Base-by-base conservation (phyloP, 805 yeast species). In the Candida yuanshanica region DNA sequence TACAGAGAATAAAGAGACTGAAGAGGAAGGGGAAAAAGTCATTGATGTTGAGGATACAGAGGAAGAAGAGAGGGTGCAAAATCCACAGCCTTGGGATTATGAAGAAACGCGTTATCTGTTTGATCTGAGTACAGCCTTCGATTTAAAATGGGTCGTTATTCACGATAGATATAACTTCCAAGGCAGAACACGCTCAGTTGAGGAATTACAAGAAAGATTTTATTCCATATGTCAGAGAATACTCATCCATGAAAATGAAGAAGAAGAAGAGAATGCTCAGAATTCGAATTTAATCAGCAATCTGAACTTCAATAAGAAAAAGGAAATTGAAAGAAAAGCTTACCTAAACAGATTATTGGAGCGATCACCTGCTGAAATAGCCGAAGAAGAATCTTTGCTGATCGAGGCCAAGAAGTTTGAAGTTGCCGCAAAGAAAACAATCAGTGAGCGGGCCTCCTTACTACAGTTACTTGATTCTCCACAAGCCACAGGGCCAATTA, bases 341-440 rank as follows among this genome's bases (percentile, higher is more conserved):
- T 91, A 91, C 56, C 64, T 93, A 35, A 81, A 81, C 51, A 77
- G 86, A 46, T 66, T 93, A 29, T 69, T 91, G 33, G 79, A 79
- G 27, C 69, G 99, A 50, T 79, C 91, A 3, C 97, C 99, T 1
- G 95, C 97, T 0, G 99, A 93, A 59, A 86, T 93, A 35, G 98
- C 98, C 0, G 99, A 93, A 65, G 99, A 93, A 58, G 98, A 93
- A 60, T 88, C 95, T 0, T 68, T 93, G 37, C 86, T 93, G 10
- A 81, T 91, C 23, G 99, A 93, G 59, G 95, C 97, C 3, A 76
- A 95, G 37, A 81, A 91, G 49, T 86, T 93, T 47, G 98, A 93
- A 57, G 75, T 88, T 43, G 86, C 95, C 2, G 95, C 97, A 0
- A 90, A 88, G 66, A 84, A 86, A 60, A 84, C 91, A 70, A 71